Base-by-base conservation (phyloP, 2,329 filamentous ascomycete genomes). In the Metarhizium anisopliae region DNA sequence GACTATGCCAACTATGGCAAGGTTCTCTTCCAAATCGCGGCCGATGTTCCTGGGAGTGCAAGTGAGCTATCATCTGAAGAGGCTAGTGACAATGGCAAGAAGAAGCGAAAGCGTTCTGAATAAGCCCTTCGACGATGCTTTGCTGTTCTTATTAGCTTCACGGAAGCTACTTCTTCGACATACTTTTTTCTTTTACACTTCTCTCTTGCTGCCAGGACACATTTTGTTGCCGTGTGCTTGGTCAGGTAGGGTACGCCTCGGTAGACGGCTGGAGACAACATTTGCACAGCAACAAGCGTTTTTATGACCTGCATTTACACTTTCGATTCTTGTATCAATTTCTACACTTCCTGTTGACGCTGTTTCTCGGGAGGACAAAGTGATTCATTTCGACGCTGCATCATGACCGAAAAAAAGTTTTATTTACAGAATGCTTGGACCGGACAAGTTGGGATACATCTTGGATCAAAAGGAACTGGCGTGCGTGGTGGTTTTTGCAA, bases 11-110 rank as follows among this genome's bases (percentile, higher is more conserved):
- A 79, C 57, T 81, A 90, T 58, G 89, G 90, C 62, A 86, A 86
- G 67, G 87, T 90, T 47, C 82, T 95, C 59, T 95, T 91, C 76
- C 87, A 92, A 70, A 84, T 90, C 55, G 85, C 89, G 32, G 81
- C 88, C 35, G 86, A 88, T 63, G 80, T 88, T 53, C 84, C 87
- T 42, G 85, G 85, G 60, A 89, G 81, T 64, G 74, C 75, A 13
- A 82, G 77, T 64, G 81, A 84, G n/a, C 62, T 73, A 42, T 81
- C 80, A 2, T 81, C 79, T 3, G 80, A 82, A 25, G 79, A 79
- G 51, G 72, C 72, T 57, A 74, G 69, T 60, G 76, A 77, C 58
- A 70, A 75, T 58, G 74, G 73, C 60, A 73, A 74, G 64, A 75
- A 79, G 68, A 83, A 84, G 76, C 89, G 89, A 80, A 94, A 93